A percentile compares a stretch with the other conserved stretches of the same genome.
These are phyloP conservation scores for Haplosporangium sp. DNA, from an alignment of 371 early-diverging fungal genomes.

Conservation along the genomic window DNA sequence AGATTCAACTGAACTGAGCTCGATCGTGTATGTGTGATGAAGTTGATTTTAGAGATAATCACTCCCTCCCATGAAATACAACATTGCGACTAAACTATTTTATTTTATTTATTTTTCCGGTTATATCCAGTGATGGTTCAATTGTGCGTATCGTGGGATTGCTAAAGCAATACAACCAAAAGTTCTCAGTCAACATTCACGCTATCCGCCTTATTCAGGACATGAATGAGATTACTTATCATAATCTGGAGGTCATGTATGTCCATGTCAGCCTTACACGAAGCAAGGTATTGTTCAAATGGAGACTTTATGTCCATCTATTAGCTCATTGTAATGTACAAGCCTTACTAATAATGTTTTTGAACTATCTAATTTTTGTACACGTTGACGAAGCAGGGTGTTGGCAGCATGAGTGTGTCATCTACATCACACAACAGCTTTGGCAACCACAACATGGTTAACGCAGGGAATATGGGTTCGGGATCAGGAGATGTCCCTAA, in stretches of 20 bases:
- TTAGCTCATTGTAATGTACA: neutral
- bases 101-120: neutral
- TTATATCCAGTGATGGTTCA: neutral
- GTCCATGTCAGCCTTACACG: constrained; percentile 33
- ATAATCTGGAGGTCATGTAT: constrained; percentile 35
- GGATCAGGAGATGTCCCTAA: neutral
- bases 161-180: constrained; percentile 21
- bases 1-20: constrained; percentile 12
- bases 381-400: neutral
- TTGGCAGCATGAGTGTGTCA: neutral
- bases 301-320: neutral
- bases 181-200: constrained; percentile 14
- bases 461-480: neutral
- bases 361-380: neutral
- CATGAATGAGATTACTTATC: constrained; percentile 41
- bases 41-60: neutral
- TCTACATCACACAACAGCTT: constrained; percentile 13
- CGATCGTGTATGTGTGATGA: constrained; percentile 22
- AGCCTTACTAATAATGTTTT: neutral
- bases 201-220: constrained; percentile 29
- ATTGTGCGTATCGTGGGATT: constrained; percentile 37
- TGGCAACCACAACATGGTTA: constrained; percentile 2
- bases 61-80: no score
- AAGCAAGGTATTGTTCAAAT: constrained; percentile 31
- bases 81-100: neutral